phyloP scores from a whole-genome alignment of 2,329 filamentous ascomycete species.

The Coniochaeta sp. region DNA sequence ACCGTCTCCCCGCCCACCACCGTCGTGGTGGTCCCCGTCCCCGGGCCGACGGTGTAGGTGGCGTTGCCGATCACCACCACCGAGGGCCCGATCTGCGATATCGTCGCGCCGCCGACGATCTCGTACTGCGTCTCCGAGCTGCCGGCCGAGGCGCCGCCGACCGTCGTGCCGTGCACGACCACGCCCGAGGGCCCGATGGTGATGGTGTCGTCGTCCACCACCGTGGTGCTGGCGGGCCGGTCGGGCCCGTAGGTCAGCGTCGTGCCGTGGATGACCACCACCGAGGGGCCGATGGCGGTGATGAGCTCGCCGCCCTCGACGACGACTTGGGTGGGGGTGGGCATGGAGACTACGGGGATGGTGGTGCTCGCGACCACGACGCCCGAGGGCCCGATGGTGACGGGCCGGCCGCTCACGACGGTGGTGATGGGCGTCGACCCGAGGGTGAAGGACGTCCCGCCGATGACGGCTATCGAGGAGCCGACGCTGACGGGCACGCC shows the following conservation, averaged over 20 bases:
- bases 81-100: conserved; percentile 40
- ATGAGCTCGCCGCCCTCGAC: conserved; percentile 37
- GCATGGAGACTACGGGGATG: conserved; percentile 25
- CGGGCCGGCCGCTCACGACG: conserved; percentile 20
- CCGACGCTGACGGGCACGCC: conserved; percentile 30
- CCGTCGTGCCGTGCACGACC: conserved; percentile 27
- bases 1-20: conserved; percentile 42
- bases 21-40: conserved; percentile 33
- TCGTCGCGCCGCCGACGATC: conserved; percentile 44
- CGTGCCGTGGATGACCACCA: conserved; percentile 31
- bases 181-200: conserved; percentile 40
- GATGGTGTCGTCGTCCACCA: conserved; percentile 44
- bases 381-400: conserved; percentile 25
- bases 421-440: conserved; percentile 24
- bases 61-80: conserved; percentile 40
- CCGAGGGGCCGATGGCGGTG: conserved; percentile 35
- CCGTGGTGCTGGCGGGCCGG: conserved; percentile 20
- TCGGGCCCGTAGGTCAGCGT: conserved; percentile 36
- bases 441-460: conserved; percentile 31
- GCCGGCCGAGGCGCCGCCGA: conserved; percentile 33
- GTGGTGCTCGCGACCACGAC: conserved; percentile 27
- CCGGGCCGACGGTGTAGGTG: conserved; percentile 44
- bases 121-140: conserved; percentile 31
- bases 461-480: conserved; percentile 30
- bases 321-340: conserved; percentile 32